Evolutionary conservation across 2,329 filamentous ascomycete genomes (phyloP).

Genomic region (Dendrostoma leiphaemia): DNA sequence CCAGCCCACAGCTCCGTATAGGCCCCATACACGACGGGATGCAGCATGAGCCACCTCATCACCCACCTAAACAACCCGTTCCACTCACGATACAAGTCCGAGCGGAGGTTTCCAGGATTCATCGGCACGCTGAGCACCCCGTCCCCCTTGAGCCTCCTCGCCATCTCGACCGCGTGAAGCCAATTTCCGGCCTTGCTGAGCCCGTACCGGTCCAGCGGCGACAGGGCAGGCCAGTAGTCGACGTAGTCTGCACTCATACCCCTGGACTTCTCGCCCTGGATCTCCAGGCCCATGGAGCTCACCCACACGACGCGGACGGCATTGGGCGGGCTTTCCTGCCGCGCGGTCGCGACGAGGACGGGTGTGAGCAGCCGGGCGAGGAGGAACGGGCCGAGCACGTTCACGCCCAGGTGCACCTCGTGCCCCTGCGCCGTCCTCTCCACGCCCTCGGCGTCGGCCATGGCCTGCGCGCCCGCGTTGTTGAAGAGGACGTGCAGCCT

Average conservation of each 20-base stretch:
- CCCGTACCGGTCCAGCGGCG: conserved; percentile 20
- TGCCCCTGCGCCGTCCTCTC: conserved; percentile 23
- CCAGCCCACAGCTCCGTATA: background rate
- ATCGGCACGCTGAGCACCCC: conserved; percentile 25
- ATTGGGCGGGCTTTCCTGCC: background rate
- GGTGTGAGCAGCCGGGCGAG: conserved; percentile 8
- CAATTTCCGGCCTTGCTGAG: conserved; percentile 26
- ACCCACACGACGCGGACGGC: conserved; percentile 10
- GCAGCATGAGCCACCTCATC: background rate
- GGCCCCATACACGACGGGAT: background rate
- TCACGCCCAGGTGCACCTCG: conserved; percentile 8
- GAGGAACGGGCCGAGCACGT: conserved; percentile 7
- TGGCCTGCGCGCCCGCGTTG: conserved; percentile 38
- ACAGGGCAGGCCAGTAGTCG: conserved; percentile 2
- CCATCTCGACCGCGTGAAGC: conserved; percentile 23
- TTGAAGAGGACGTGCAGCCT: conserved; percentile 37
- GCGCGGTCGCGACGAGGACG: background rate
- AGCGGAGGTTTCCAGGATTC: conserved; percentile 27
- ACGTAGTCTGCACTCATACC: conserved; percentile 1
- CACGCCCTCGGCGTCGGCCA: conserved; percentile 26
- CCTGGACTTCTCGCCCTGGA: background rate
- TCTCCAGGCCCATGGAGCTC: conserved; percentile 3
- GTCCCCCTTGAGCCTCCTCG: conserved; percentile 20
- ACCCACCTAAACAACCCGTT: no score
- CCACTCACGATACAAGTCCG: conserved; percentile 22